Evolutionary conservation across 192 early-diverging fungal genomes (phyloP).

Genomic region (Mycoemilia scoparia): DNA sequence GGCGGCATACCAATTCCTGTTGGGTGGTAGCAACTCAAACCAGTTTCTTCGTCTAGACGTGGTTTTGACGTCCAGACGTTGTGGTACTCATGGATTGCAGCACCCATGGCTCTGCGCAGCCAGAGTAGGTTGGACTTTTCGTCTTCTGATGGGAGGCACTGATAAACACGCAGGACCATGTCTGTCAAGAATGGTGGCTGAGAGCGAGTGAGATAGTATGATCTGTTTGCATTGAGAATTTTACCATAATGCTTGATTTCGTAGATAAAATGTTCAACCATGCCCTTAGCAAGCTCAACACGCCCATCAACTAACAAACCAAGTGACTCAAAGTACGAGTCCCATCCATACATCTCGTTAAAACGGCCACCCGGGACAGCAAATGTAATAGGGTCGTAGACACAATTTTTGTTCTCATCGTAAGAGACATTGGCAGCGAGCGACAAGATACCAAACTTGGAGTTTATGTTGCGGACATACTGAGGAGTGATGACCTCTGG

Average conservation of each 20-base stretch:
- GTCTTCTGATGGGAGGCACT: constrained; percentile 28
- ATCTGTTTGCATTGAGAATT: constrained; percentile 96
- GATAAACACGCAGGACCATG: constrained; percentile 74
- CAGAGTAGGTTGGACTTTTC: constrained; percentile 38
- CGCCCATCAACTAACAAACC: constrained; percentile 77
- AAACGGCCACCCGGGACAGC: constrained; percentile 96
- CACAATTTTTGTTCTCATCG: constrained; percentile 30
- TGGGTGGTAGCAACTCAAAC: constrained; percentile 68
- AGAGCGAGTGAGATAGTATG: constrained; percentile 89
- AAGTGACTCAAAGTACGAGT: constrained; percentile 84
- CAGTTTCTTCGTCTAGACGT: constrained; percentile 52
- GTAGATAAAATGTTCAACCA: constrained; percentile 97
- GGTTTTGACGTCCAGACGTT: constrained; percentile 77
- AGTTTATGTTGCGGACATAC: constrained; percentile 85
- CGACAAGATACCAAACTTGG: constrained; percentile 74
- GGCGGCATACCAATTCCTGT: constrained; percentile 92
- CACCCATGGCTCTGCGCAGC: constrained; percentile 46
- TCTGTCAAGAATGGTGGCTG: constrained; percentile 98
- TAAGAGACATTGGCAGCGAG: constrained; percentile 37
- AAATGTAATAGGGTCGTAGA: constrained; percentile 67
- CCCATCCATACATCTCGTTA: constrained; percentile 99
- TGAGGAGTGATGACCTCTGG: constrained; percentile 71
- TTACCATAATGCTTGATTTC: constrained; percentile 96
- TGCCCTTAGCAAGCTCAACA: constrained; percentile 67
- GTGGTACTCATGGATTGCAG: constrained; percentile 81